These are phyloP conservation scores for Arabis alpina DNA, from an alignment of 345 rosid species.

Conservation along the genomic window DNA sequence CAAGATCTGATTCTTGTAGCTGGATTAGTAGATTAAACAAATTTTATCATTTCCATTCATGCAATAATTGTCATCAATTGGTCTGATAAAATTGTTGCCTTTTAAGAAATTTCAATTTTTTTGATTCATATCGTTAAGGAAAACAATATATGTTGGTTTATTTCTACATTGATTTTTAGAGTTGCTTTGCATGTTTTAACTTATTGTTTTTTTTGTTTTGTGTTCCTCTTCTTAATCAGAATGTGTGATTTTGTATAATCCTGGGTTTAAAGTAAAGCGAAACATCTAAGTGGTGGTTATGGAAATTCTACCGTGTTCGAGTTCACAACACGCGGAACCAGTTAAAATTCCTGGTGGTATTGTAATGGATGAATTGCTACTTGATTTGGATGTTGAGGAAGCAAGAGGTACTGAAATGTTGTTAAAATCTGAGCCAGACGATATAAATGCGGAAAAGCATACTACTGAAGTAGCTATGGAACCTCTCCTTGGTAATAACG, in stretches of 20 bases:
- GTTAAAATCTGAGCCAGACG: slow-evolving; percentile 53
- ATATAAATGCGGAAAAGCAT: slow-evolving; percentile 47
- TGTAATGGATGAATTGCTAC: slow-evolving; percentile 44
- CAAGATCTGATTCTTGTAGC: slow-evolving; percentile 17
- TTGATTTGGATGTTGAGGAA: slow-evolving; percentile 47
- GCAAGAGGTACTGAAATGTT: slow-evolving; percentile 40
- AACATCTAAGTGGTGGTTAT: slow-evolving; percentile 36
- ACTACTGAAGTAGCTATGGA: slow-evolving; percentile 45
- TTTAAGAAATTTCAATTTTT: neutral
- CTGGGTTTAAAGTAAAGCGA: slow-evolving; percentile 32
- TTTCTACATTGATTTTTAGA: neutral
- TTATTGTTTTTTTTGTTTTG: neutral
- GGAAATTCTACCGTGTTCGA: slow-evolving; percentile 66
- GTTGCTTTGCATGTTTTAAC: no score
- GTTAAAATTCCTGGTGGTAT: slow-evolving; percentile 44
- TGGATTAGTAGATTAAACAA: neutral
- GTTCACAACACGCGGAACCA: slow-evolving; percentile 52
- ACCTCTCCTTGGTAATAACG: slow-evolving; percentile 49
- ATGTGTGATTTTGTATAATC: slow-evolving; percentile 17
- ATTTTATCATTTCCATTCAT: neutral
- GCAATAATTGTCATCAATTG: neutral
- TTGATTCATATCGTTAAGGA: slow-evolving; percentile 2
- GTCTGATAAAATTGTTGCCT: slow-evolving; percentile 19
- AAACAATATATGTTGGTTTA: slow-evolving; percentile 1
- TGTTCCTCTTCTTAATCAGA: neutral